These are phyloP conservation scores for Cyclotella cryptica DNA, from an alignment of 108 stramenopile species.

Conservation along the genomic window DNA sequence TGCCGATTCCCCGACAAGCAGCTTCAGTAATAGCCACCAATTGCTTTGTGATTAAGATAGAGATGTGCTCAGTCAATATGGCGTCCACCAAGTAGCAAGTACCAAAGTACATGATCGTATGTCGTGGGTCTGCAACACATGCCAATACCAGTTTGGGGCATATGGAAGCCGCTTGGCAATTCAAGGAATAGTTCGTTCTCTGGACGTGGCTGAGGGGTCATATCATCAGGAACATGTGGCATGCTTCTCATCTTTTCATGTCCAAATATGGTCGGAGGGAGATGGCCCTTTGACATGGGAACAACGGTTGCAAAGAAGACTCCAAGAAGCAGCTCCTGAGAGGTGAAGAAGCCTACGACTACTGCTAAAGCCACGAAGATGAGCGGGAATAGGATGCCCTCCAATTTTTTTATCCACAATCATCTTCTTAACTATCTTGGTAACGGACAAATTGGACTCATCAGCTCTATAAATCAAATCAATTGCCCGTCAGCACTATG, in stretches of 20 bases:
- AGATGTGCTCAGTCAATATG: conserved; percentile 78
- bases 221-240: conserved; percentile 67
- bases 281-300: conserved; percentile 43
- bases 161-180: conserved; percentile 59
- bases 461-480: too few relatives aligned
- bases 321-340: conserved; percentile 41
- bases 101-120: conserved; percentile 71
- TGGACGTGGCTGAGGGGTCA: conserved; percentile 67
- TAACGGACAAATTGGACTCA: too few relatives aligned
- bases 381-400: too few relatives aligned
- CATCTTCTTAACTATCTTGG: too few relatives aligned
- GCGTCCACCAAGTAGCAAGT: conserved; percentile 69
- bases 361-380: conserved; percentile 4
- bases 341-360: conserved; percentile 35
- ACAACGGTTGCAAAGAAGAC: conserved; percentile 60
- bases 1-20: conserved; percentile 57
- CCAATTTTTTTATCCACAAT: too few relatives aligned
- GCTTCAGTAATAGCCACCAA: conserved; percentile 80
- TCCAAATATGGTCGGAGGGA: conserved; percentile 66
- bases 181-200: conserved; percentile 64
- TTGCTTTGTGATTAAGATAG: conserved; percentile 83
- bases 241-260: conserved; percentile 78
- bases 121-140: conserved; percentile 81
- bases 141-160: conserved; percentile 72
- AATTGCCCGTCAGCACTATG: too few relatives aligned